Base-by-base conservation (phyloP, 495 filamentous ascomycete genomes). In the Aspergillus baeticus region DNA sequence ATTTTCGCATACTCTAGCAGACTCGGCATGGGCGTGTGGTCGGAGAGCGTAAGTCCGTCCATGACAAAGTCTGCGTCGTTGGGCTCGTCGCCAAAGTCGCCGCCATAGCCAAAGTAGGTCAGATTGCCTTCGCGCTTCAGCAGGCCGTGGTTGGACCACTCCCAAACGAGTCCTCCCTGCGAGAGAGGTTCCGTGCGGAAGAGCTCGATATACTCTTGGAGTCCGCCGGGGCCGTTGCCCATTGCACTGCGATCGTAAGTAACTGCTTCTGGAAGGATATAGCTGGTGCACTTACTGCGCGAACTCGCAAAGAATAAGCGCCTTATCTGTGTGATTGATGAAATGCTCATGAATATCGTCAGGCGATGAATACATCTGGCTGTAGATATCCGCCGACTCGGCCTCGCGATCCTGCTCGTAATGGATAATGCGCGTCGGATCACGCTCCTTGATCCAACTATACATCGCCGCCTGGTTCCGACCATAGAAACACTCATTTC, bases 1-100 rank as follows among this genome's bases (percentile, higher is more conserved):
- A 76, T 72, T 56, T 81, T 59, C 14, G 33, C 38, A 21, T 59
- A 59, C 33, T 59, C 56, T 0, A 48, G 7, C 13, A 59, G 42
- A n/a, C 41, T 18, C 4, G 56, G 56, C 39, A 33, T 48, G 3
- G 56, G 56, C 10, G 48, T 53, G 22, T 59, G 56, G 34, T 59
- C 48, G 15, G 56, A 59, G n/a, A 35, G 22, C 11, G 23, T 34
- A 2, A 59, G 42, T 6, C 56, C 56, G 26, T 59, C 49, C 49
- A 59, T 53, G 17, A 59, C 18, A 17, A 59, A 53, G 31, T 59
- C 49, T 3, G 38, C 56, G 36, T 59, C 56, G 35, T 59, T 53
- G 1, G 48, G 56, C 22, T 53, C 42, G 21, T 59, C 56, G 4
- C 56, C 56, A 23, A 59, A 53, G 41, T 59, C 56, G 14, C 56